Evolutionary conservation across 192 early-diverging fungal genomes (phyloP), one percentile per base, ranked within the genome.

Genomic region (Coemansia sp.): DNA sequence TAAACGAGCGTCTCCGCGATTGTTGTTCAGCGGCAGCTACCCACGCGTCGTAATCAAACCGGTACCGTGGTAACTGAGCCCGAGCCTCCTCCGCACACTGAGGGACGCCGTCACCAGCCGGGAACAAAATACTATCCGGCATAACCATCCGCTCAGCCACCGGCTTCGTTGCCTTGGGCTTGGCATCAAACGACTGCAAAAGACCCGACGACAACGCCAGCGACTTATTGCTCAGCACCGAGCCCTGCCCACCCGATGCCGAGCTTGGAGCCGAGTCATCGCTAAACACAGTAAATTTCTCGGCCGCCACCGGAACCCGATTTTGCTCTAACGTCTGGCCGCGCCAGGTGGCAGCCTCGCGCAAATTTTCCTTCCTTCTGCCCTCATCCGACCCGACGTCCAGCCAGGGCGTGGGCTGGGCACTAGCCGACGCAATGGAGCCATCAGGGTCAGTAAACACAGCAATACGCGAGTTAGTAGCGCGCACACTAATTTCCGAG

Each of bases 351-450:
- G 76, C 79, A 4, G 87, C 72, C 46, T 93, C 89, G 5, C 63
- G 73, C 6, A 87, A 46, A 68, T 93, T 92, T 74, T 94, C 92
- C 74, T 93, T 93, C n/a, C 84, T 76, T 6, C 88, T 75, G 16
- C 84, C 69, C 23, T 77, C 75, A 23, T 87, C 76, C 1, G 89
- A 82, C 6, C 90, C 90, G 42, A 86, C 84, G 38, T 91, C 89
- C 1, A 23, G 57, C 92, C 91, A 92, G 6, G 79, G 64, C 6
- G 65, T 53, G 4, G 62, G 5, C 2, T 11, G 40, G 40, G 11
- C 14, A 16, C 40, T 42, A 13, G 33, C 37, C 2, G 58, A 43
- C 11, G 49, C 11, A 3, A 26, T 39, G 1, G 78, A 16, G 3
- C 69, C 67, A 5, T 66, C 53, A 4, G 72, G 71, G 21, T 84